Percentiles rank a stretch among this genome's conserved stretches.
Evolutionary conservation across 257 asterid genomes (phyloP).

Genomic region (Nicotiana tabacum): DNA sequence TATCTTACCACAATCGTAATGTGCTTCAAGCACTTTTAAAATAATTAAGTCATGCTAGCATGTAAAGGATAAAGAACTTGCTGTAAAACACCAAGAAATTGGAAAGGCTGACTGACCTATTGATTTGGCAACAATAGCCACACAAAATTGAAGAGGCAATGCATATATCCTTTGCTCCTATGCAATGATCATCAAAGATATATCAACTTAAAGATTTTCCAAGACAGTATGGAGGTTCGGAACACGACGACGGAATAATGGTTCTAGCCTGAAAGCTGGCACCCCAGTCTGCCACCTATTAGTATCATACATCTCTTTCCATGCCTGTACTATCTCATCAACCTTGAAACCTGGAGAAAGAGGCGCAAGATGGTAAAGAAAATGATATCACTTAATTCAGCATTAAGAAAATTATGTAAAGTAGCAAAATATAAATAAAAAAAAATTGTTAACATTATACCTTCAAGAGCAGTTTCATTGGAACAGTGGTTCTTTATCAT

Average conservation of each 20-base stretch:
- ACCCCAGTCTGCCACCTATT: constrained; percentile 76
- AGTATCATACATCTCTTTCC: constrained; percentile 96
- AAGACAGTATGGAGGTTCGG: constrained; percentile 67
- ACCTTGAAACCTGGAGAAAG: constrained; percentile 67
- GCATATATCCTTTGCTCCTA: constrained; percentile 4
- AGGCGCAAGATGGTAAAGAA: background rate
- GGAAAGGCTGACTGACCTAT: constrained; percentile 2
- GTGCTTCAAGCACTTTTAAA: background rate
- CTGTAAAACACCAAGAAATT: background rate
- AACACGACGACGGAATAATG: constrained; percentile 70
- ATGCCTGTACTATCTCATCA: constrained; percentile 95
- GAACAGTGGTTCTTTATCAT: constrained; percentile 97
- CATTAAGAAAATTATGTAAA: background rate
- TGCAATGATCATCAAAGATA: constrained; percentile 10
- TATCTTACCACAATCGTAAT: background rate
- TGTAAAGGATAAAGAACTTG: background rate
- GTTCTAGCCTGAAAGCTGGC: constrained; percentile 66
- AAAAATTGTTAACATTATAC: constrained; percentile 21
- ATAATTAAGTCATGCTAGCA: background rate
- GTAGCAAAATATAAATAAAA: background rate
- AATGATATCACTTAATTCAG: constrained; percentile 1
- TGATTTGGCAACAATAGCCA: background rate
- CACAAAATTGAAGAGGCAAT: constrained; percentile 5
- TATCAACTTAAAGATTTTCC: constrained; percentile 45
- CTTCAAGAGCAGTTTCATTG: constrained; percentile 87